phyloP scores from a whole-genome alignment of 2,329 filamentous ascomycete genomes.

The Trichoderma endophyticum region DNA sequence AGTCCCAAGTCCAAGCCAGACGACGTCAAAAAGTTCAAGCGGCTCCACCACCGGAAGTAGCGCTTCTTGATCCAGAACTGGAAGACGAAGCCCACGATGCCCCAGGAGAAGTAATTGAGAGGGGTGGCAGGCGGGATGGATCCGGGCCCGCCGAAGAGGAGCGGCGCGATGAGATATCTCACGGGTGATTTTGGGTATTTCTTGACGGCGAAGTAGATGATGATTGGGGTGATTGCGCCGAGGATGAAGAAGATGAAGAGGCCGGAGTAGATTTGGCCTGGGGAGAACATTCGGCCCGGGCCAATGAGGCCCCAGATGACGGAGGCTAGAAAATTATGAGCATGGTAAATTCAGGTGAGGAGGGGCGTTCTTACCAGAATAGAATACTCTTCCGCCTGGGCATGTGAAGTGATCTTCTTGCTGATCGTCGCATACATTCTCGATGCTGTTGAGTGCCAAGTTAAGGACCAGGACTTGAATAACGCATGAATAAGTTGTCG shows the following conservation, averaged over 20 bases:
- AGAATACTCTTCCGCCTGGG: conserved; percentile 62
- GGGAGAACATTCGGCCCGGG: conserved; percentile 61
- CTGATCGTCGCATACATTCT: conserved; percentile 57
- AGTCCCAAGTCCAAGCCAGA: conserved; percentile 68
- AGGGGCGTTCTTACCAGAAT: conserved; percentile 45
- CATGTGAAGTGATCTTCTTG: conserved; percentile 61
- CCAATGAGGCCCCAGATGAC: conserved; percentile 68
- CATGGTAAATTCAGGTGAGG: background rate
- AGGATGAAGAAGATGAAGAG: conserved; percentile 59
- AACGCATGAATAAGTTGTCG: conserved; percentile 63
- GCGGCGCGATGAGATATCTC: conserved; percentile 56
- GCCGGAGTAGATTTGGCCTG: conserved; percentile 58
- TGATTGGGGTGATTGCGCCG: conserved; percentile 51
- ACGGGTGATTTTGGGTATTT: conserved; percentile 50
- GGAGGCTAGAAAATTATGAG: conserved; percentile 41
- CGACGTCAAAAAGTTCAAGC: conserved; percentile 69
- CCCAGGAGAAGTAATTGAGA: conserved; percentile 73
- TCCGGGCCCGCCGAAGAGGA: conserved; percentile 60
- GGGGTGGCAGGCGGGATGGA: conserved; percentile 65
- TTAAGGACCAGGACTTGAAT: conserved; percentile 65
- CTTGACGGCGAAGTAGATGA: conserved; percentile 49
- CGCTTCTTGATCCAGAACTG: conserved; percentile 64
- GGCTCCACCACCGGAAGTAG: conserved; percentile 68
- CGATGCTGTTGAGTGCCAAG: conserved; percentile 58
- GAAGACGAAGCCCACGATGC: conserved; percentile 66